Evolutionary conservation across 495 filamentous ascomycete genomes (phyloP).

Genomic region (Penicillium malachiteum): DNA sequence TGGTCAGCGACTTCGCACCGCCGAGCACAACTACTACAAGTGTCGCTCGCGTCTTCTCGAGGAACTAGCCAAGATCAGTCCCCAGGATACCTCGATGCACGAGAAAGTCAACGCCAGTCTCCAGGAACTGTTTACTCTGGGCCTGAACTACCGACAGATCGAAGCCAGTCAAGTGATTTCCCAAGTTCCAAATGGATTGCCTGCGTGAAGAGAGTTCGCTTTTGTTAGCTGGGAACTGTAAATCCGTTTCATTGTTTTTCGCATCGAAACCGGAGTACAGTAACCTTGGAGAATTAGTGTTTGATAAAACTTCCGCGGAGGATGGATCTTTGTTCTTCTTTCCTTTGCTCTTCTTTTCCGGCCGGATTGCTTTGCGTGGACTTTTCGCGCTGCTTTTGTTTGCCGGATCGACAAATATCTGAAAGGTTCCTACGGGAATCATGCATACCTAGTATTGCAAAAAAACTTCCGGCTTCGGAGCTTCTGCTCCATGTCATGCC

Average conservation of each 20-base stretch:
- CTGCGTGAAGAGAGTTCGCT: conserved; percentile 32
- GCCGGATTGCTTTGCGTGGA: neutral
- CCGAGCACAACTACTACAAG: conserved; percentile 45
- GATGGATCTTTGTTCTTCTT: neutral
- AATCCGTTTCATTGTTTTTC: neutral
- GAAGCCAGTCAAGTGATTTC: conserved; percentile 46
- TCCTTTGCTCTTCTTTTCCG: neutral
- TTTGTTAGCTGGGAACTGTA: neutral
- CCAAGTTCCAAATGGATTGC: conserved; percentile 34
- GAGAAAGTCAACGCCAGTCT: conserved; percentile 51
- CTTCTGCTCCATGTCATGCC: neutral
- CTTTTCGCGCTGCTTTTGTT: neutral
- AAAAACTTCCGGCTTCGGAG: neutral
- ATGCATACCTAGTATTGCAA: no score
- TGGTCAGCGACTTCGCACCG: conserved; percentile 45
- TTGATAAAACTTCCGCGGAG: conserved; percentile 4
- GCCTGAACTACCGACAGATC: conserved; percentile 46
- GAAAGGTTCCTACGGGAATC: no score
- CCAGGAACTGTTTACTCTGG: conserved; percentile 47
- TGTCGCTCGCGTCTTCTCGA: conserved; percentile 45
- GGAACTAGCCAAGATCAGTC: conserved; percentile 40
- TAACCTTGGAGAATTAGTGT: neutral
- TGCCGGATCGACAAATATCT: neutral
- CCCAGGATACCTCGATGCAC: conserved; percentile 44
- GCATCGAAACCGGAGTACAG: neutral